A percentile compares a stretch with the other conserved stretches of the same genome.
These are phyloP conservation scores for Saccharomyces hybrid DNA, from an alignment of 1,139 yeast species.

Conservation along the genomic window DNA sequence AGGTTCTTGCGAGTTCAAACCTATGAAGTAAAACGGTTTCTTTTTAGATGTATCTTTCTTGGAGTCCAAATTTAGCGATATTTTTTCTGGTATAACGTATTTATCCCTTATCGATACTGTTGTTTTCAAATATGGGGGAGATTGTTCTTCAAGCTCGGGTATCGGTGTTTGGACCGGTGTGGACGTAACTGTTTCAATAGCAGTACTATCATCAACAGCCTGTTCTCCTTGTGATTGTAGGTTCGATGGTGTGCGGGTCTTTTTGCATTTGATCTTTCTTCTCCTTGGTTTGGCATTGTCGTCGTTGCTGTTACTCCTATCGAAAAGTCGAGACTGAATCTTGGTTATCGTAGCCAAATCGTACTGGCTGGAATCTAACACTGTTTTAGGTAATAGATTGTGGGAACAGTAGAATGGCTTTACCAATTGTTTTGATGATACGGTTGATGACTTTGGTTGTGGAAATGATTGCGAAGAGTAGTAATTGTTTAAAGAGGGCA, in stretches of 20 bases:
- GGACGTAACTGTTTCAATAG: not conserved
- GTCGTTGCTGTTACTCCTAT: slow-evolving; percentile 23
- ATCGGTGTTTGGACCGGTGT: not conserved
- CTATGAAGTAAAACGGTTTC: not conserved
- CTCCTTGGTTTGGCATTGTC: slow-evolving; percentile 23
- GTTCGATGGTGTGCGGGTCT: not conserved
- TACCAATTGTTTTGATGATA: not conserved
- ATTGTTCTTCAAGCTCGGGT: not conserved
- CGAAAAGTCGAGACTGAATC: slow-evolving; percentile 29
- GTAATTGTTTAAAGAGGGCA: slow-evolving; percentile 29
- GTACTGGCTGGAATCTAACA: slow-evolving; percentile 19
- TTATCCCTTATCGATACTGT: not conserved
- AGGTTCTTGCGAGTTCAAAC: not conserved
- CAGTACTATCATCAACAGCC: not conserved
- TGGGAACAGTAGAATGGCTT: slow-evolving; percentile 7
- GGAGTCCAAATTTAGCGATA: not conserved
- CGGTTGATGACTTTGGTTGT: not conserved
- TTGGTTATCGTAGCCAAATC: slow-evolving; percentile 23
- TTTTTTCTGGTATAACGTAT: slow-evolving; percentile 1
- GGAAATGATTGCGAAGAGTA: slow-evolving; percentile 11
- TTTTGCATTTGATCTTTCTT: slow-evolving; percentile 20
- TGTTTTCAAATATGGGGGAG: not conserved
- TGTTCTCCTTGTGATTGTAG: slow-evolving; percentile 5
- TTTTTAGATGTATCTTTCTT: not conserved
- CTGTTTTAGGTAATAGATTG: slow-evolving; percentile 23